Evolutionary conservation across 768 basidiomycete genomes (phyloP).

Genomic region (Calocybe gangraenosa): DNA sequence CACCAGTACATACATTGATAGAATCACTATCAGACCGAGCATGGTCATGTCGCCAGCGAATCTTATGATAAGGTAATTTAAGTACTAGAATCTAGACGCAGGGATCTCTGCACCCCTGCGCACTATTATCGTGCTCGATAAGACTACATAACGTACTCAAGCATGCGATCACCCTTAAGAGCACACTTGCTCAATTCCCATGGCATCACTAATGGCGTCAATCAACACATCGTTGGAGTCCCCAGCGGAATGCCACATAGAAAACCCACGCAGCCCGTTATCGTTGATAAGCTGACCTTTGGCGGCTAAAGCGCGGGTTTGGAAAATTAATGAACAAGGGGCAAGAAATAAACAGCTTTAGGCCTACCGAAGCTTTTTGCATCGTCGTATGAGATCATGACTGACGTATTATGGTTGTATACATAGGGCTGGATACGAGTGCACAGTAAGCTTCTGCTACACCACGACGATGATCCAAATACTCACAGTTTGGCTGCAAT

Average conservation of each 20-base stretch:
- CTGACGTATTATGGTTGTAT: slow-evolving; percentile 47
- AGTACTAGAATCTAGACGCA: too few species aligned
- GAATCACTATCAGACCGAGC: too few species aligned
- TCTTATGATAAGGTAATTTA: too few species aligned
- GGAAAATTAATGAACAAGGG: too few species aligned
- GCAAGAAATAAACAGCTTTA: not conserved
- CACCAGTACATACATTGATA: too few species aligned
- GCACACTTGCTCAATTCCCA: slow-evolving; percentile 24
- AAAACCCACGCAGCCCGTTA: slow-evolving; percentile 52
- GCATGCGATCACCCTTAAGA: not conserved
- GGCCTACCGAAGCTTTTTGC: slow-evolving; percentile 47
- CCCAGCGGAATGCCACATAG: slow-evolving; percentile 64
- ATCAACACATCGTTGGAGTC: slow-evolving; percentile 58
- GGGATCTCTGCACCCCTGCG: too few species aligned
- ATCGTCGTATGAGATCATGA: slow-evolving; percentile 70
- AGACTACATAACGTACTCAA: too few species aligned
- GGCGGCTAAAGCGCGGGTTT: slow-evolving; percentile 24
- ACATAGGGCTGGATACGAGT: slow-evolving; percentile 56
- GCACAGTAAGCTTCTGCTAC: not conserved
- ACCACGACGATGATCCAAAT: not conserved
- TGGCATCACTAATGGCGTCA: slow-evolving; percentile 43
- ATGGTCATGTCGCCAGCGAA: too few species aligned
- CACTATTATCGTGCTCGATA: too few species aligned
- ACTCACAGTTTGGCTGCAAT: slow-evolving; percentile 72
- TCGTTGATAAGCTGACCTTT: slow-evolving; percentile 61